Evolutionary conservation across 1,284 basidiomycete species (phyloP).

Genomic region (Somion occarium): DNA sequence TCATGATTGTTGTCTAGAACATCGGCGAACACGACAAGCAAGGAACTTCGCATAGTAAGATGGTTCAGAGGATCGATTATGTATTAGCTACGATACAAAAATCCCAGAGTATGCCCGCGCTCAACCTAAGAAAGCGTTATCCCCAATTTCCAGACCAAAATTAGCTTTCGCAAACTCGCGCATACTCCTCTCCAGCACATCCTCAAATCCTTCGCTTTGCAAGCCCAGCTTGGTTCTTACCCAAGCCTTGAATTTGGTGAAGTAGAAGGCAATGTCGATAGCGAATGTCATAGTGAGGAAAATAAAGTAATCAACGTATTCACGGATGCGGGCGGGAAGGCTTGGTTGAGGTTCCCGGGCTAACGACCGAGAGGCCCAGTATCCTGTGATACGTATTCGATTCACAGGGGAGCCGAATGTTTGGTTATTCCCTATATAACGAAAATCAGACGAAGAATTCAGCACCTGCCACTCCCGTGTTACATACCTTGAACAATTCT

Average conservation of each 20-base stretch:
- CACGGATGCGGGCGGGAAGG: constrained; percentile 35
- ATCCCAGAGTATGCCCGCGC: background rate
- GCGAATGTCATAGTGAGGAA: constrained; percentile 53
- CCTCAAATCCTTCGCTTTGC: constrained; percentile 46
- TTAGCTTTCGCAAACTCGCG: constrained; percentile 53
- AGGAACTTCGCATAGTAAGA: no score
- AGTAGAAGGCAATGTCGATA: constrained; percentile 55
- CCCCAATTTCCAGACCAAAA: constrained; percentile 48
- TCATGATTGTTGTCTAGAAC: background rate
- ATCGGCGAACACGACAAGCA: background rate
- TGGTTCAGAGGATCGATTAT: background rate
- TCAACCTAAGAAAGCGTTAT: constrained; percentile 25
- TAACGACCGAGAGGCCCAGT: constrained; percentile 60
- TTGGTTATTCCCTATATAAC: constrained; percentile 61
- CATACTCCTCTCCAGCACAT: constrained; percentile 60
- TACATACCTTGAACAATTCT: constrained; percentile 62
- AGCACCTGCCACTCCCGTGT: no score
- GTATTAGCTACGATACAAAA: background rate
- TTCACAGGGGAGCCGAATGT: constrained; percentile 80
- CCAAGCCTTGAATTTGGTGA: constrained; percentile 46
- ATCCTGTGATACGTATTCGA: constrained; percentile 80
- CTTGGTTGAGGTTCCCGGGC: constrained; percentile 35
- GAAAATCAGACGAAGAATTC: background rate
- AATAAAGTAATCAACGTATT: constrained; percentile 45
- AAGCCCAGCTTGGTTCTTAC: constrained; percentile 33